A percentile compares a stretch with the other conserved stretches of the same genome.
phyloP scores from a whole-genome alignment of 306 rosid species.

The Mimosa pudica region DNA sequence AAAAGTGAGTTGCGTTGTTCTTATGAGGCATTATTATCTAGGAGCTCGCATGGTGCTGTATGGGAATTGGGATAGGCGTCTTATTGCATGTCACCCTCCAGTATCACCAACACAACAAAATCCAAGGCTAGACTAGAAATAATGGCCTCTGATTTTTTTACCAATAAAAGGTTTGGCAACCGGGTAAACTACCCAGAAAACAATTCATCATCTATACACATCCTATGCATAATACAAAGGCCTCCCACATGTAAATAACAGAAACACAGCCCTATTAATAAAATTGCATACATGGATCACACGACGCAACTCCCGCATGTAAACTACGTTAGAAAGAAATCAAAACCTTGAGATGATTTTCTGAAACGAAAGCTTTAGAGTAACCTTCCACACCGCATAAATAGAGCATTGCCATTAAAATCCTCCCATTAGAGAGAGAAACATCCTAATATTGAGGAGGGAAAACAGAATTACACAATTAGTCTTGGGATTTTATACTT shows the following conservation, averaged over 20 bases:
- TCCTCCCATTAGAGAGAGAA: slow-evolving; percentile 24
- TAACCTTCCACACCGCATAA: slow-evolving; percentile 29
- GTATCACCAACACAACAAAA: background rate
- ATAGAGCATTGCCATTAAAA: slow-evolving; percentile 31
- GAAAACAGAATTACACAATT: slow-evolving; percentile 31
- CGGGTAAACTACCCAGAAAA: background rate
- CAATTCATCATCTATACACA: background rate
- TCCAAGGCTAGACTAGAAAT: no score
- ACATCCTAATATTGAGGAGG: background rate
- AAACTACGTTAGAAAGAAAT: background rate
- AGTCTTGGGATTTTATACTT: slow-evolving; percentile 34
- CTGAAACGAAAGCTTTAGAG: slow-evolving; percentile 20
- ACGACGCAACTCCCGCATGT: no score
- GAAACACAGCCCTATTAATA: no score
- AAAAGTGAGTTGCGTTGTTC: background rate
- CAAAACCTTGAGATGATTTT: background rate
- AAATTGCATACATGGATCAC: no score
- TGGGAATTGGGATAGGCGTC: background rate
- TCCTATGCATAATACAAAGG: background rate
- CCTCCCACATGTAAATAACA: no score
- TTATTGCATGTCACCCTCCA: background rate
- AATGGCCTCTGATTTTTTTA: background rate
- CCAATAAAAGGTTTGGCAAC: background rate
- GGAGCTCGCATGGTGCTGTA: background rate
- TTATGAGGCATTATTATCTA: background rate